Conservation (phyloP, 305 asterid species). For the Fraxinus sp. region DNA sequence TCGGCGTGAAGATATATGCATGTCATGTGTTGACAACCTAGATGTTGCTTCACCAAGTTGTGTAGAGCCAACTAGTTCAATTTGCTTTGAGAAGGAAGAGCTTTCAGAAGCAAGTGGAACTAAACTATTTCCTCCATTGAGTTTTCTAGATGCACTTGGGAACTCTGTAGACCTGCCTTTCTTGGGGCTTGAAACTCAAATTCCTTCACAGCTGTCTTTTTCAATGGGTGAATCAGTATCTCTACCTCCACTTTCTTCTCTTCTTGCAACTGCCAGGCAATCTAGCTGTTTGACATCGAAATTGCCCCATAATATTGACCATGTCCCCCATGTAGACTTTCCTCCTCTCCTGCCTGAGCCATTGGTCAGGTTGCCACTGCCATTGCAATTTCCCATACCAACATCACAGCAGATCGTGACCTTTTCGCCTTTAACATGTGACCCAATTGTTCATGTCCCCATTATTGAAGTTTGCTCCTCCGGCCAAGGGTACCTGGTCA, state of each 20-base stretch:
- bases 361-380: slow-evolving; percentile 38
- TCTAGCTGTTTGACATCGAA: slow-evolving; percentile 46
- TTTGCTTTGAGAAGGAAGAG: slow-evolving; percentile 31
- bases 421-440: slow-evolving; percentile 76
- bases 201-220: slow-evolving; percentile 40
- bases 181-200: slow-evolving; percentile 34
- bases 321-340: slow-evolving; percentile 52
- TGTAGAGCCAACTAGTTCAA: slow-evolving; percentile 34
- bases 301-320: slow-evolving; percentile 45
- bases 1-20: slow-evolving; percentile 44
- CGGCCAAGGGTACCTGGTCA: slow-evolving; percentile 88
- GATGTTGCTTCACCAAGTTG: slow-evolving; percentile 28
- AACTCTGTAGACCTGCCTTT: slow-evolving; percentile 30
- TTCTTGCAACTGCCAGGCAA: slow-evolving; percentile 45
- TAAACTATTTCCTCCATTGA: slow-evolving; percentile 32
- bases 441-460: slow-evolving; percentile 87
- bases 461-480: slow-evolving; percentile 83
- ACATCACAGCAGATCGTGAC: slow-evolving; percentile 73
- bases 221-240: slow-evolving; percentile 46
- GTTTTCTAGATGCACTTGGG: slow-evolving; percentile 35
- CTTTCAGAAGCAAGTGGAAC: slow-evolving; percentile 33
- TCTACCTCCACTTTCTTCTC: slow-evolving; percentile 59
- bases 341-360: slow-evolving; percentile 66
- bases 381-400: slow-evolving; percentile 23
- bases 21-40: slow-evolving; percentile 36